Conservation (phyloP, 2,329 filamentous ascomycete genomes). For the Neopestalotiopsis sp. region DNA sequence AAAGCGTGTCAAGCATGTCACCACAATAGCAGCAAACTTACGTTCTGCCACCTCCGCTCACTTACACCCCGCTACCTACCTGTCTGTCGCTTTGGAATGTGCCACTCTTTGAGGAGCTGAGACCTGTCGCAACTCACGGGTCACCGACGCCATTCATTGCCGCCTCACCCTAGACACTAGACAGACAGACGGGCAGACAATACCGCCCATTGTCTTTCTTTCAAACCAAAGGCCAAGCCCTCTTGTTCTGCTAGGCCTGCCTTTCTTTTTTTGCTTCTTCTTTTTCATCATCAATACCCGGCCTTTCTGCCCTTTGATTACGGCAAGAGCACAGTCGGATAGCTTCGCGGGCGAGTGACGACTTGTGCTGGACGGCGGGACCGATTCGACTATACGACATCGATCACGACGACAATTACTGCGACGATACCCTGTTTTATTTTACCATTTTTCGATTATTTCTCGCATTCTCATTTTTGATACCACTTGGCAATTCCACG, state of each 20-base stretch:
- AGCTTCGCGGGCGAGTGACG: constrained; percentile 56
- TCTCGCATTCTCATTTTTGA: constrained; percentile 1
- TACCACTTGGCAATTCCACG: constrained; percentile 10
- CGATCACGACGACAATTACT: constrained; percentile 29
- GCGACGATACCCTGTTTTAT: constrained; percentile 21
- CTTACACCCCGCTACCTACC: background rate
- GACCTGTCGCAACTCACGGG: constrained; percentile 18
- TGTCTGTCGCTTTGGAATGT: constrained; percentile 13
- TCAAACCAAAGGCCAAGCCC: constrained; percentile 1
- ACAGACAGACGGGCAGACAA: no score
- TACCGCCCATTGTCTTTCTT: background rate
- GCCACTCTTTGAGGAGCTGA: constrained; percentile 12
- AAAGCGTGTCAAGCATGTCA: constrained; percentile 16
- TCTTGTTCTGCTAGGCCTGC: background rate
- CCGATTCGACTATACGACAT: constrained; percentile 33
- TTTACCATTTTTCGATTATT: background rate
- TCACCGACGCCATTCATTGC: background rate
- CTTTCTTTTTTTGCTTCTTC: constrained; percentile 16
- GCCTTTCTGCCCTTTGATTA: constrained; percentile 23
- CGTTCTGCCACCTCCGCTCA: background rate
- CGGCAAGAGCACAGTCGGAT: constrained; percentile 43
- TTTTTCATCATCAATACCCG: constrained; percentile 19
- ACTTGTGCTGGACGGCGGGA: constrained; percentile 49
- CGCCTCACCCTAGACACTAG: constrained; percentile 6
- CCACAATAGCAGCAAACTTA: constrained; percentile 7